These are phyloP conservation scores for Aspergillus chevalieri DNA, from an alignment of 2,329 filamentous ascomycete genomes.

Conservation along the genomic window DNA sequence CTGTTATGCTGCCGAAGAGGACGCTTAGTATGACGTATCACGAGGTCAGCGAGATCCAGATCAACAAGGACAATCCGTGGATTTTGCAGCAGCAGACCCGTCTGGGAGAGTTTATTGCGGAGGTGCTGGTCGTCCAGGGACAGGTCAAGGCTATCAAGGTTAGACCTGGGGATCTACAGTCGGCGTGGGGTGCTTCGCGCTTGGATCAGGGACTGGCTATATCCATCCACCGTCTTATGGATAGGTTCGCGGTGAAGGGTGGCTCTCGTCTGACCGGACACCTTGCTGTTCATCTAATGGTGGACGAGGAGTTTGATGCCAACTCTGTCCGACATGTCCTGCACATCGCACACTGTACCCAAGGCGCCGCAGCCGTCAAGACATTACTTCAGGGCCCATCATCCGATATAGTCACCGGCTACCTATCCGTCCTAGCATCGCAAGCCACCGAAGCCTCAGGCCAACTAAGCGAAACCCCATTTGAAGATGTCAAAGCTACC, in stretches of 20 bases:
- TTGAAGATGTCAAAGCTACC: constrained; percentile 1
- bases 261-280: constrained; percentile 59
- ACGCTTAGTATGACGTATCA: constrained; percentile 49
- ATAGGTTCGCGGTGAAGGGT: constrained; percentile 48
- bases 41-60: constrained; percentile 50
- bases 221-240: constrained; percentile 61
- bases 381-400: constrained; percentile 26
- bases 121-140: constrained; percentile 61
- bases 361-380: constrained; percentile 21
- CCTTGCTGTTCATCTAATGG: constrained; percentile 65
- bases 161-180: constrained; percentile 56
- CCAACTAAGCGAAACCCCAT: constrained; percentile 6
- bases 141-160: constrained; percentile 61
- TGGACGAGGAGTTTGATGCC: constrained; percentile 41
- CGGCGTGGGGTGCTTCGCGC: constrained; percentile 60
- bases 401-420: constrained; percentile 18
- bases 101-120: constrained; percentile 64
- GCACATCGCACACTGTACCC: constrained; percentile 27
- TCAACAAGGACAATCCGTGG: constrained; percentile 54
- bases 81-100: constrained; percentile 64
- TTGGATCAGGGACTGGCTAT: constrained; percentile 48
- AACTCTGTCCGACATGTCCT: constrained; percentile 29
- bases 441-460: constrained; percentile 7
- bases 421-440: constrained; percentile 20
- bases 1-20: constrained; percentile 53